These are phyloP conservation scores for Fragaria ananassa DNA, from an alignment of 306 rosid genomes.

Conservation along the genomic window DNA sequence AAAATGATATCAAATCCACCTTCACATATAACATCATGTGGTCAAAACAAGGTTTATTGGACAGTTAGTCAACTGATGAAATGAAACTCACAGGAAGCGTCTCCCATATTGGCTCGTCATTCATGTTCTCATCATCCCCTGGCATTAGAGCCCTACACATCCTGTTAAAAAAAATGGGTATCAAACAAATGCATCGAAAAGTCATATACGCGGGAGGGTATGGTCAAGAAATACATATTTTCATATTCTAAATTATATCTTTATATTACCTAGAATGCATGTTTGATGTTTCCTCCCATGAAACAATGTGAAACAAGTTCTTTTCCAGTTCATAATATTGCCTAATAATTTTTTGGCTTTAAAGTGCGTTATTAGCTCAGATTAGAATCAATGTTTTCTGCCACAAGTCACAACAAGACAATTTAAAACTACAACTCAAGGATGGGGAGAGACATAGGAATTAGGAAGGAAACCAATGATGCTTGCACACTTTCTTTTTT, in stretches of 20 bases:
- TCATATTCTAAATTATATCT: background rate
- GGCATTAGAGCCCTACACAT: conserved; percentile 98
- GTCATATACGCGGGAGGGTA: background rate
- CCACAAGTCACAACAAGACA: background rate
- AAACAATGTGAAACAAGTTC: background rate
- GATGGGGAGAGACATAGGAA: background rate
- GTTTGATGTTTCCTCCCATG: background rate
- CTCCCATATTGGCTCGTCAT: conserved; percentile 93
- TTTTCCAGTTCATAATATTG: background rate
- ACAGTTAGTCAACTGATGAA: conserved; percentile 15
- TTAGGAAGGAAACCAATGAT: background rate
- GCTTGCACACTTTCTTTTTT: background rate
- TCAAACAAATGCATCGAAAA: conserved; percentile 20
- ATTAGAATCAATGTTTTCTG: background rate
- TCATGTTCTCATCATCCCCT: conserved; percentile 88
- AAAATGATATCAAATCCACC: background rate
- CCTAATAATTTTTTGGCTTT: background rate
- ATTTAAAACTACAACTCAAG: background rate
- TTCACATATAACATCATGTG: background rate
- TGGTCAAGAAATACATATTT: background rate
- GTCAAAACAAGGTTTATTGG: conserved; percentile 1
- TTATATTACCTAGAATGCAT: background rate
- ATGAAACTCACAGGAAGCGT: conserved; percentile 80
- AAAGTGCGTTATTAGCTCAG: conserved; percentile 1
- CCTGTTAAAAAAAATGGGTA: conserved; percentile 41